phyloP scores from a whole-genome alignment of 2,329 filamentous ascomycete species.

The Biscogniauxia mediterranea region DNA sequence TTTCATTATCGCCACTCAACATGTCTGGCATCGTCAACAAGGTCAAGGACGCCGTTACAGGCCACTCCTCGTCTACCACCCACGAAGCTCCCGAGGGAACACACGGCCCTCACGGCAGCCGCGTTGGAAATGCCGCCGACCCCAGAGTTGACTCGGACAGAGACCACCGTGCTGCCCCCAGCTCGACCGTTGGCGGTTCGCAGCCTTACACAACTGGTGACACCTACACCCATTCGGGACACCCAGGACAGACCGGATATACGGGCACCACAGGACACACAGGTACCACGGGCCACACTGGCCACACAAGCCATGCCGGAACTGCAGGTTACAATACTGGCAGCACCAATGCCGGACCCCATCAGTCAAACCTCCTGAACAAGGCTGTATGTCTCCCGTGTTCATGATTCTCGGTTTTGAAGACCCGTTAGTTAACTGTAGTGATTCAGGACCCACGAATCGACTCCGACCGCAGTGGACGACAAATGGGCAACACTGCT shows the following conservation, averaged over 20 bases:
- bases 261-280: constrained; percentile 3
- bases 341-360: constrained; percentile 42
- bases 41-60: constrained; percentile 54
- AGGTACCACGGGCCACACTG: constrained; percentile 7
- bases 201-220: constrained; percentile 21
- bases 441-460: constrained; percentile 45
- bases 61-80: constrained; percentile 37
- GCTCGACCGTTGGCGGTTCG: constrained; percentile 22
- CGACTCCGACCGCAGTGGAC: constrained; percentile 46
- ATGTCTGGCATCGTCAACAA: constrained; percentile 61
- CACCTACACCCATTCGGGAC: constrained; percentile 32
- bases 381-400: constrained; percentile 31
- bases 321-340: constrained; percentile 17
- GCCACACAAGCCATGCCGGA: constrained; percentile 27
- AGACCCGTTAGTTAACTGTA: not conserved
- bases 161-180: constrained; percentile 31
- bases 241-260: constrained; percentile 4
- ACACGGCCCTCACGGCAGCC: constrained; percentile 30
- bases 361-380: constrained; percentile 47
- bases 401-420: not conserved
- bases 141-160: constrained; percentile 36
- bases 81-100: constrained; percentile 29
- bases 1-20: constrained; percentile 30
- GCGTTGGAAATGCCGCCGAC: constrained; percentile 31
- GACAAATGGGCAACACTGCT: constrained; percentile 25